Conservation (phyloP, 202 grass and related monocot genomes). For the Schoenoplectus triqueter region DNA sequence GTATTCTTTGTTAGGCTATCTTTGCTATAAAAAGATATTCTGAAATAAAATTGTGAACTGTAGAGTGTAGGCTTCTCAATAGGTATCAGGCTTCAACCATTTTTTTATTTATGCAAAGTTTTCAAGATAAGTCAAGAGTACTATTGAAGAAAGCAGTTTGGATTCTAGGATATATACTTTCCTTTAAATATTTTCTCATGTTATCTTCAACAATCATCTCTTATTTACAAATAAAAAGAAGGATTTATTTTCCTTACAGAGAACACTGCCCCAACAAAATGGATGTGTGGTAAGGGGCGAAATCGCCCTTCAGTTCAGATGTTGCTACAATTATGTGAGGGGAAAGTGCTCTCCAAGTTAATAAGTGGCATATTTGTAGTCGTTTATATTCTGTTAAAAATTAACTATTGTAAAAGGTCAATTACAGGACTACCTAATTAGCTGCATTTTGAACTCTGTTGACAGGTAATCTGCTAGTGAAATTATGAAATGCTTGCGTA, state of each 20-base stretch:
- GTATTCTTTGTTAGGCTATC: background rate
- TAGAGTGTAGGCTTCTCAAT: background rate
- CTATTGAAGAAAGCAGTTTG: background rate
- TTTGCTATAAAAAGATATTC: background rate
- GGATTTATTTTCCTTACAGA: slow-evolving; percentile 32
- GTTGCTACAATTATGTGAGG: slow-evolving; percentile 73
- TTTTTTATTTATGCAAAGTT: background rate
- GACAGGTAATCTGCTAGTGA: background rate
- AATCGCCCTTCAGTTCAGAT: slow-evolving; percentile 65
- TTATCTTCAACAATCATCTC: background rate
- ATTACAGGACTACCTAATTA: background rate
- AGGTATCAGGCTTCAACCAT: background rate
- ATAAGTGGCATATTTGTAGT: background rate
- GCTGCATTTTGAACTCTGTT: background rate
- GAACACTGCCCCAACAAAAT: slow-evolving; percentile 58
- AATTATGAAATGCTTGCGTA: no score
- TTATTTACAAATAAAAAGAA: background rate
- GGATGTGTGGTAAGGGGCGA: slow-evolving; percentile 76
- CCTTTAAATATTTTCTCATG: background rate
- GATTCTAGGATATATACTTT: background rate
- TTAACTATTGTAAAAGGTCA: background rate
- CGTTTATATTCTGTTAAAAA: background rate
- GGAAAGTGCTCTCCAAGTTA: background rate
- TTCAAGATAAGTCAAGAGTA: background rate
- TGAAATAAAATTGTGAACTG: background rate